phyloP scores from a whole-genome alignment of 164 flowering plant genomes.

The Berberis vulgaris region DNA sequence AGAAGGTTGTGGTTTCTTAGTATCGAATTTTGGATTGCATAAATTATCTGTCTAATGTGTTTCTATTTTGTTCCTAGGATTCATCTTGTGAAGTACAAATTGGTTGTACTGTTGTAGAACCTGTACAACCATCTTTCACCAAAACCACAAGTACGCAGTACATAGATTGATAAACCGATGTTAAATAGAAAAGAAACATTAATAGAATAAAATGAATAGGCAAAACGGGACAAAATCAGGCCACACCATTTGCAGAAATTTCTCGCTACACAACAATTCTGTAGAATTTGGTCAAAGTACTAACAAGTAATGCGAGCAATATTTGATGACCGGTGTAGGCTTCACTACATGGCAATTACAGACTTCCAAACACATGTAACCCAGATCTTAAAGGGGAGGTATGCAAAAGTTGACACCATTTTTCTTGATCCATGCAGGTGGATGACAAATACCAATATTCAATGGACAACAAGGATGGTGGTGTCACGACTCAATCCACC shows the following conservation, averaged over 20 bases:
- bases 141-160: too few species aligned
- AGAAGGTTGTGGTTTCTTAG: conserved; percentile 23
- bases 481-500: not conserved
- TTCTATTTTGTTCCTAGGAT: conserved; percentile 19
- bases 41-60: not conserved
- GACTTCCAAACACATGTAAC: conserved; percentile 28
- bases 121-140: too few species aligned
- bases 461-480: conserved; percentile 47
- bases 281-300: too few species aligned
- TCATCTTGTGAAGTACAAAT: conserved; percentile 33
- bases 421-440: conserved; percentile 26
- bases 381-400: conserved; percentile 51
- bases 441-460: conserved; percentile 62
- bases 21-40: not conserved
- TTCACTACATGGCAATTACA: conserved; percentile 58
- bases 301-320: too few species aligned
- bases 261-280: too few species aligned
- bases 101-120: conserved; percentile 26
- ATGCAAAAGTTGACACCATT: not conserved
- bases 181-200: too few species aligned
- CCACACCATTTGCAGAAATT: too few species aligned
- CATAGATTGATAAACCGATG: too few species aligned
- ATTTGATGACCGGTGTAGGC: conserved; percentile 17
- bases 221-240: too few species aligned
- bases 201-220: too few species aligned